Evolutionary conservation across 352 stramenopile genomes (phyloP).

Genomic region (Pythium aquatile): DNA sequence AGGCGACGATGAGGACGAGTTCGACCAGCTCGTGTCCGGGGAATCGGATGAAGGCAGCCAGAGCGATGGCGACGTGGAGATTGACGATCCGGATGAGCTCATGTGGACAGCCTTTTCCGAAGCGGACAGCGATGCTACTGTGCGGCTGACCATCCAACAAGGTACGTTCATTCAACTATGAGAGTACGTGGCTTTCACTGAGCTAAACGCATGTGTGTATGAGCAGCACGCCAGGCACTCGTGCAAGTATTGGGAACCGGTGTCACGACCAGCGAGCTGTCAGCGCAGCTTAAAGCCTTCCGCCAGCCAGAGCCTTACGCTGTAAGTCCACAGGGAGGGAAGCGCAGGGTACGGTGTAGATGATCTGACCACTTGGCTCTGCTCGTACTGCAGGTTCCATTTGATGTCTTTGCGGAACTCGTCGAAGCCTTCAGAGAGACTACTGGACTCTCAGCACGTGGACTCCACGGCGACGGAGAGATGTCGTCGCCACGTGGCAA

Average conservation of each 20-base stretch:
- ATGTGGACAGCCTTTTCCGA: conserved; percentile 65
- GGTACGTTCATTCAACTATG: conserved; percentile 28
- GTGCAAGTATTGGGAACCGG: conserved; percentile 61
- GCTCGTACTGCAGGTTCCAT: conserved; percentile 41
- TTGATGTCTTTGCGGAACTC: conserved; percentile 61
- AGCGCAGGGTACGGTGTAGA: neutral
- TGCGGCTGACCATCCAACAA: conserved; percentile 46
- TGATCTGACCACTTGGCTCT: neutral
- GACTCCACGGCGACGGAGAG: neutral
- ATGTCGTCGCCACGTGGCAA: neutral
- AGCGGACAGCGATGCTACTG: conserved; percentile 37
- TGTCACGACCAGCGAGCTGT: conserved; percentile 44
- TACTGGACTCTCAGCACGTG: neutral
- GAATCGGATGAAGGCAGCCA: conserved; percentile 41
- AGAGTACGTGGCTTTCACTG: neutral
- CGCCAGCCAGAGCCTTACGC: conserved; percentile 37
- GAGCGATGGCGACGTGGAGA: conserved; percentile 37
- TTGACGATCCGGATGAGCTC: conserved; percentile 65
- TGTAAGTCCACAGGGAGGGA: conserved; percentile 20
- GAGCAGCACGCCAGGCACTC: conserved; percentile 54
- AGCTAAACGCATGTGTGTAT: neutral
- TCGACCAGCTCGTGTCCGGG: conserved; percentile 48
- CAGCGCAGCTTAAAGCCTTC: conserved; percentile 29
- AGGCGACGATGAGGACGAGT: conserved; percentile 39
- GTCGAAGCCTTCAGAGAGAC: conserved; percentile 33